Evolutionary conservation across 345 rosid genomes (phyloP), one percentile per base, ranked within the genome.

Genomic region (Gossypioides kirkii): DNA sequence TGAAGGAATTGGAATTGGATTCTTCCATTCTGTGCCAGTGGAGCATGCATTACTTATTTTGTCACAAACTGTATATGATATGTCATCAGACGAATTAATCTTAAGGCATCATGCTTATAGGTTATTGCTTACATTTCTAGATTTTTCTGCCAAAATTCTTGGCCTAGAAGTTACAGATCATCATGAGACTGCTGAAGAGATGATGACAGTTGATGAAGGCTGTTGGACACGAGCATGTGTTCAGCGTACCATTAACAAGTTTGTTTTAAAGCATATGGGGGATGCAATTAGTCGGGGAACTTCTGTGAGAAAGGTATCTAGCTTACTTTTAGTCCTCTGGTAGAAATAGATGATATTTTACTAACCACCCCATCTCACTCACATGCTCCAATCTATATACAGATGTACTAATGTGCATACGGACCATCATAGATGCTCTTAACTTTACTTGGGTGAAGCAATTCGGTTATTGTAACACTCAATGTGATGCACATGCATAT

Each of bases 71-170:
- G 85, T 87, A 28, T 79, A 86, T 75, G 87, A 91, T 80, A 70
- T 95, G 87, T 88, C 98, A 14, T 90, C 97, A 28, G 90, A 87
- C 23, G 91, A 88, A 25, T 66, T 86, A 72, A 88, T 86, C 73
- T 80, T 92, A 80, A 88, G 94, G 87, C 86, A 86, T 63, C 80
- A 92, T 69, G 98, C 99, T 17, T 89, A 84, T 62, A 78, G 86
- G 76, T 77, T 92, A 42, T 78, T 95, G 84, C 88, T 83, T 22
- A 79, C 89, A 3, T 95, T 91, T 82, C 83, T 92, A 55, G 94
- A 92, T 68, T 92, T 95, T 74, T 84, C 88, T 67, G 83, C 82
- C 54, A 68, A 75, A 66, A 72, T 91, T 79, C 84, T 92, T 70
- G 54, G 68, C 41, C 73, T 41, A 65, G 87, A 83, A 69, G 75